phyloP scores from a whole-genome alignment of 1,284 basidiomycete species.

The Apiotrichum gamsii region DNA sequence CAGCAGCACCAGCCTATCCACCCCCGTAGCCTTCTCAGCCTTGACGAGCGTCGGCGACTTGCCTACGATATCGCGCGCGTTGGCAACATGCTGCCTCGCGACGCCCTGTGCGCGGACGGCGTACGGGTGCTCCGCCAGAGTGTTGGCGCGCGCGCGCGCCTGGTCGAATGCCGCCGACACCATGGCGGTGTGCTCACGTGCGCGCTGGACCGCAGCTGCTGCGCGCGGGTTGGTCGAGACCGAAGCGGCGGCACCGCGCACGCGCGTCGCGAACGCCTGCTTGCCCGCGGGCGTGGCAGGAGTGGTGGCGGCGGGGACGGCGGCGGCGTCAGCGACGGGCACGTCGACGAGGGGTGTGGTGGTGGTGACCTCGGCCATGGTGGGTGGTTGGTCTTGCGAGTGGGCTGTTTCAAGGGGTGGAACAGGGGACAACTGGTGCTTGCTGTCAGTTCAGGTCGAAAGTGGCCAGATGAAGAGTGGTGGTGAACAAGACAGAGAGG shows the following conservation, averaged over 20 bases:
- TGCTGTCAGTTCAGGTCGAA: too few species aligned
- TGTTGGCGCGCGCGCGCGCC: background rate
- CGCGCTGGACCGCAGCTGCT: background rate
- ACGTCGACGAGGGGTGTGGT: background rate
- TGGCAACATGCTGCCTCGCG: slow-evolving; percentile 18
- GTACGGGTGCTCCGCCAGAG: slow-evolving; percentile 5
- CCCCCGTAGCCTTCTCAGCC: slow-evolving; percentile 28
- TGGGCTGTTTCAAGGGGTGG: too few species aligned
- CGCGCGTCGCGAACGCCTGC: too few species aligned
- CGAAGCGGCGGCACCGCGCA: background rate
- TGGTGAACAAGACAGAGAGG: background rate
- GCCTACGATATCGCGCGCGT: slow-evolving; percentile 27
- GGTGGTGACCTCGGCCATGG: too few species aligned
- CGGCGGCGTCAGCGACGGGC: background rate
- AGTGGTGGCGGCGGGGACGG: background rate
- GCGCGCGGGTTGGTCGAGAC: background rate
- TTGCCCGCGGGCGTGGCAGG: too few species aligned
- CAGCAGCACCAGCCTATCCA: slow-evolving; percentile 37
- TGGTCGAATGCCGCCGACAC: background rate
- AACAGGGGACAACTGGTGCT: too few species aligned
- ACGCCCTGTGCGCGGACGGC: slow-evolving; percentile 1
- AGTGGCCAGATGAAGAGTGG: too few species aligned
- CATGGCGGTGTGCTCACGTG: background rate
- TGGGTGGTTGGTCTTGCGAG: too few species aligned
- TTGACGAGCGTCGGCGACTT: slow-evolving; percentile 21